Conservation (phyloP, 2,329 filamentous ascomycete species). For the Pseudogymnoascus sp. region DNA sequence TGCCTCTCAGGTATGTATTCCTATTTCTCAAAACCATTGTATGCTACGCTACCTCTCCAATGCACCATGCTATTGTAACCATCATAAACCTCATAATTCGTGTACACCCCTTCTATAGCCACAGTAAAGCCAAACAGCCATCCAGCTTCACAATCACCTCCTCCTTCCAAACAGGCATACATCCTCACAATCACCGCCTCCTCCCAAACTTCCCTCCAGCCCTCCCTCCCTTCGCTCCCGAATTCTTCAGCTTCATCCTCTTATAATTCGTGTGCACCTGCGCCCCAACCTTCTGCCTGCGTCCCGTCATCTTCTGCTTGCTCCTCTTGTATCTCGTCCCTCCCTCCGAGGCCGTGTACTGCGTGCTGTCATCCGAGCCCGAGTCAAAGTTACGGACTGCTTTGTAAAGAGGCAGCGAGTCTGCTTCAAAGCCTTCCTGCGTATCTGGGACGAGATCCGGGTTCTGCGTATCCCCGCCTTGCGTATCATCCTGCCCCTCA, state of each 20-base stretch:
- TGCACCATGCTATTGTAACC: neutral
- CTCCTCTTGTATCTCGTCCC: conserved; percentile 28
- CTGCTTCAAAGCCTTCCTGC: conserved; percentile 6
- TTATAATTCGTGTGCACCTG: conserved; percentile 61
- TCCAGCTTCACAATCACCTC: conserved; percentile 22
- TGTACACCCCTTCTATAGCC: neutral
- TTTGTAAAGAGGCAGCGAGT: conserved; percentile 3
- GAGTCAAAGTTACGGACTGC: conserved; percentile 27
- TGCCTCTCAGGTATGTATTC: neutral
- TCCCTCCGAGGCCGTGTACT: conserved; percentile 30
- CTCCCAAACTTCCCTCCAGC: conserved; percentile 53
- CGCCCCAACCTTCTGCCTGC: conserved; percentile 51
- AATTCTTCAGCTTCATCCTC: conserved; percentile 55
- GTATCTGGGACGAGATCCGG: conserved; percentile 16
- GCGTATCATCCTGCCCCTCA: conserved; percentile 34
- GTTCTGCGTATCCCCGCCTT: conserved; percentile 28
- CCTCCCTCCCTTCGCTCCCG: conserved; percentile 54
- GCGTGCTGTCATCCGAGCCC: conserved; percentile 20
- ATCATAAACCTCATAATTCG: neutral
- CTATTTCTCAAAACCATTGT: neutral
- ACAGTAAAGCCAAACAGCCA: neutral
- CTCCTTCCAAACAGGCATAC: conserved; percentile 52
- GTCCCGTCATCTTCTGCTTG: conserved; percentile 22
- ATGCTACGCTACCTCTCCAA: neutral
- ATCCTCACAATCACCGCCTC: conserved; percentile 29